phyloP scores from a whole-genome alignment of 352 stramenopile genomes.

The Pelagophyceae sp. region DNA sequence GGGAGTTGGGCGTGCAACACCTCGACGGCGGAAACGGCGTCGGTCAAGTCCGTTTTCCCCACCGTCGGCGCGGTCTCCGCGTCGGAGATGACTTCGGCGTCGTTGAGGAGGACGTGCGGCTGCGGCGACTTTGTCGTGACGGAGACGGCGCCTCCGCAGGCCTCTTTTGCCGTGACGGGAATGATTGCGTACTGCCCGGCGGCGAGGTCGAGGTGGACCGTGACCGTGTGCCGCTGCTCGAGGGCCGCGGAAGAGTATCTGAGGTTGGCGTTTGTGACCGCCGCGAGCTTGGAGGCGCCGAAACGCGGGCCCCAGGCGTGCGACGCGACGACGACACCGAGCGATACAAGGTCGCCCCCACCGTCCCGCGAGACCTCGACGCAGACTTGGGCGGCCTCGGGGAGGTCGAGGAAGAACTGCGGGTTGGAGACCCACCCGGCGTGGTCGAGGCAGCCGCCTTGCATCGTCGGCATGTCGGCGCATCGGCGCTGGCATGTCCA shows the following conservation, averaged over 20 bases:
- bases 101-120: conserved; percentile 10
- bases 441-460: conserved; percentile 1
- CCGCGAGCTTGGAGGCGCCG: neutral
- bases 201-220: neutral
- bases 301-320: neutral
- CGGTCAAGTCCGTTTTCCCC: no score
- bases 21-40: no score
- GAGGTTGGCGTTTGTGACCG: neutral
- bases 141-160: neutral
- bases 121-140: neutral
- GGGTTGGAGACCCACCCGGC: conserved; percentile 2
- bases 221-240: neutral
- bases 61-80: neutral
- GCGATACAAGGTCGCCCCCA: neutral
- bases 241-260: neutral
- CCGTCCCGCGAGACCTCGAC: neutral
- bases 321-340: neutral
- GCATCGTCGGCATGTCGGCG: neutral
- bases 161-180: neutral
- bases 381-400: neutral
- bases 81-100: neutral
- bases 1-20: no score
- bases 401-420: conserved; percentile 17
- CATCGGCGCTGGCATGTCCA: neutral
- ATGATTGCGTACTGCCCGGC: neutral